A percentile compares a stretch with the other conserved stretches of the same genome.
Evolutionary conservation across 2,329 filamentous ascomycete species (phyloP).

Genomic region (Trichoderma cornu-damae): DNA sequence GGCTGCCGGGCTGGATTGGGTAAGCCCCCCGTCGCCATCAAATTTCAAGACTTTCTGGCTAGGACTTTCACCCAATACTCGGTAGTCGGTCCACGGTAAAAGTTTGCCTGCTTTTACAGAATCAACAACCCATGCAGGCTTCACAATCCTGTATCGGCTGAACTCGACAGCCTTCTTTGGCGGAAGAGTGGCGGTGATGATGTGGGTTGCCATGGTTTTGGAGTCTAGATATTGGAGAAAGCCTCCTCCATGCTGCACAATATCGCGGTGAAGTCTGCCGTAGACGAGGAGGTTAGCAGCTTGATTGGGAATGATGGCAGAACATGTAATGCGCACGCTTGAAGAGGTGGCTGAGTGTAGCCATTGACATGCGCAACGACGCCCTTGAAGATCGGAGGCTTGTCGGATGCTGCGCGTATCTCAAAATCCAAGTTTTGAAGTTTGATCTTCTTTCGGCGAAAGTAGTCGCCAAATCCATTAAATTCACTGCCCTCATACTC

Average conservation of each 20-base stretch:
- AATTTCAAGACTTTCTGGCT: conserved; percentile 71
- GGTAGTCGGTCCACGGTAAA: conserved; percentile 80
- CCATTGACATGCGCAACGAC: conserved; percentile 90
- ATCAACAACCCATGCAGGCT: conserved; percentile 90
- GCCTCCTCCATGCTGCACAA: conserved; percentile 89
- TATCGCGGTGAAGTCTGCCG: conserved; percentile 65
- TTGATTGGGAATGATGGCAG: background rate
- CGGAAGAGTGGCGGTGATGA: conserved; percentile 83
- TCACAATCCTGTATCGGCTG: conserved; percentile 80
- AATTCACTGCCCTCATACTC: conserved; percentile 87
- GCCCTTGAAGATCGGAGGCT: conserved; percentile 82
- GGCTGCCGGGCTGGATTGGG: conserved; percentile 55
- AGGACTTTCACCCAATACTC: conserved; percentile 77
- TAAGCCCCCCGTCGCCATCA: conserved; percentile 57
- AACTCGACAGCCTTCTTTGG: conserved; percentile 93
- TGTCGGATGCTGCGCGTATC: conserved; percentile 63
- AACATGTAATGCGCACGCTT: conserved; percentile 48
- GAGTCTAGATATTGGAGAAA: conserved; percentile 93
- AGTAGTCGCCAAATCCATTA: conserved; percentile 86
- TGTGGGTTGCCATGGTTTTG: conserved; percentile 93
- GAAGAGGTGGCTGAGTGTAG: conserved; percentile 90
- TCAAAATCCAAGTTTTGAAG: conserved; percentile 89
- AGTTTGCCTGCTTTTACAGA: conserved; percentile 76
- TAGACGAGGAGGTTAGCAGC: conserved; percentile 19
- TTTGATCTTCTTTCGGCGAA: conserved; percentile 93